These are phyloP conservation scores for Closterium sp. DNA, from an alignment of 139 green algal species.

Conservation along the genomic window DNA sequence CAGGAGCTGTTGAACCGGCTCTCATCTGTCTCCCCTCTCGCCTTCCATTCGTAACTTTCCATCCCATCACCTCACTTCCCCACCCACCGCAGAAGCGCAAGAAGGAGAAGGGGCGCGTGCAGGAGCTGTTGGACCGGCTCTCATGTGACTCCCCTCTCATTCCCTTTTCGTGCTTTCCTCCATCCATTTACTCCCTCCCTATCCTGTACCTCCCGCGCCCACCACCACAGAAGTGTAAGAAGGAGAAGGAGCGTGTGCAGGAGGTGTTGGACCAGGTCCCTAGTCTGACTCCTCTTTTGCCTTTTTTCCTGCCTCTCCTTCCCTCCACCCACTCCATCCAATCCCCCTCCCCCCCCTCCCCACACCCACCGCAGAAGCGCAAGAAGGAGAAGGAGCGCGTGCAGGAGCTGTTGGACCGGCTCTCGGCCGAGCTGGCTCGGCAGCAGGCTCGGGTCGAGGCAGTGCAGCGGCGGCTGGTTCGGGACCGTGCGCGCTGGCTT, in stretches of 20 bases:
- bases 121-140: slow-evolving; percentile 23
- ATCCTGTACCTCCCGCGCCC: too few relatives aligned
- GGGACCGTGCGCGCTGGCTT: slow-evolving; percentile 37
- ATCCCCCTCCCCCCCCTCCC: neutral
- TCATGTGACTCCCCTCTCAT: neutral
- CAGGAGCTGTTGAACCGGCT: slow-evolving; percentile 40
- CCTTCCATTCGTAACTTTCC: neutral
- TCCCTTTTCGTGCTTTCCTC: neutral
- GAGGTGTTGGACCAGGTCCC: slow-evolving; percentile 29
- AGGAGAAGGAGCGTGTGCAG: slow-evolving; percentile 51
- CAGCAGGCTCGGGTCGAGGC: slow-evolving; percentile 27
- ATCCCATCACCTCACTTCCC: neutral
- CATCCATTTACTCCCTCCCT: neutral
- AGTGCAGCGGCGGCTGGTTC: slow-evolving; percentile 4
- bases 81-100: slow-evolving; percentile 28
- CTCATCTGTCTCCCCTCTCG: neutral
- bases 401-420: slow-evolving; percentile 33
- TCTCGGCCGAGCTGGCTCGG: slow-evolving; percentile 33
- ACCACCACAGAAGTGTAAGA: slow-evolving; percentile 38
- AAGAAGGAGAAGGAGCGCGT: slow-evolving; percentile 54
- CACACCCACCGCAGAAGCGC: slow-evolving; percentile 30
- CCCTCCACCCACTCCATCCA: neutral
- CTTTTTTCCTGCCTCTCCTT: neutral
- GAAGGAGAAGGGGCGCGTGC: slow-evolving; percentile 51
- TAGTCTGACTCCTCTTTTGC: slow-evolving; percentile 14